Evolutionary conservation across 1,284 basidiomycete species (phyloP).

Genomic region (Microbotryum intermedium): DNA sequence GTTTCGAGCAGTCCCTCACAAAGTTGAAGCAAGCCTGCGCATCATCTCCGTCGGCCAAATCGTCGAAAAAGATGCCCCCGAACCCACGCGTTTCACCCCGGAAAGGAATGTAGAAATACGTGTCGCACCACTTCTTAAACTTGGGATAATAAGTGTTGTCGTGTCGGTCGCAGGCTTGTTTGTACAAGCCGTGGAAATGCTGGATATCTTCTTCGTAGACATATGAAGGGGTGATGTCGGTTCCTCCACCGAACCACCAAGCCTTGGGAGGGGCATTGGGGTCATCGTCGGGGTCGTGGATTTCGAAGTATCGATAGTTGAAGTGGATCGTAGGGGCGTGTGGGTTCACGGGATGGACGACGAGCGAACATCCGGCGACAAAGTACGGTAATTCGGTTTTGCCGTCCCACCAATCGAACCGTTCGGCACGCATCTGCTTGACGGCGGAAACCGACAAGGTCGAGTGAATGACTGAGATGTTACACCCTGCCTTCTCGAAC

Average conservation of each 20-base stretch:
- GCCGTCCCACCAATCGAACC: slow-evolving; percentile 54
- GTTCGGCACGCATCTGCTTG: slow-evolving; percentile 88
- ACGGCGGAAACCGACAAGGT: slow-evolving; percentile 78
- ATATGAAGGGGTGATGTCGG: slow-evolving; percentile 90
- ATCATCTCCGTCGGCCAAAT: slow-evolving; percentile 53
- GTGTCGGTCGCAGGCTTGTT: slow-evolving; percentile 66
- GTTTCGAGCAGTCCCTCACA: slow-evolving; percentile 58
- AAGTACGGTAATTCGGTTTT: slow-evolving; percentile 71
- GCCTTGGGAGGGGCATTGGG: slow-evolving; percentile 45
- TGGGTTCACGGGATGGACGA: slow-evolving; percentile 89
- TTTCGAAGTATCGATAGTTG: slow-evolving; percentile 97
- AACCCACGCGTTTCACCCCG: slow-evolving; percentile 81
- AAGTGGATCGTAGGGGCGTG: slow-evolving; percentile 58
- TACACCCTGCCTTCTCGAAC: slow-evolving; percentile 95
- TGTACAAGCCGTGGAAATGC: slow-evolving; percentile 78
- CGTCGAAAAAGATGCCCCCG: slow-evolving; percentile 95
- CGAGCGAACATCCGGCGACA: slow-evolving; percentile 81
- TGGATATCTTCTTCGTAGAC: slow-evolving; percentile 76
- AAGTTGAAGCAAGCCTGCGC: slow-evolving; percentile 65
- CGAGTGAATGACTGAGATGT: slow-evolving; percentile 87
- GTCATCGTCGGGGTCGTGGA: slow-evolving; percentile 26
- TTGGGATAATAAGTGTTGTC: slow-evolving; percentile 60
- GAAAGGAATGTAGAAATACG: slow-evolving; percentile 93
- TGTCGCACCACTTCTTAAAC: slow-evolving; percentile 96
- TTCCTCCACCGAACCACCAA: slow-evolving; percentile 99